Evolutionary conservation across 371 early-diverging fungal species (phyloP).

Genomic region (Mortierella sp.): DNA sequence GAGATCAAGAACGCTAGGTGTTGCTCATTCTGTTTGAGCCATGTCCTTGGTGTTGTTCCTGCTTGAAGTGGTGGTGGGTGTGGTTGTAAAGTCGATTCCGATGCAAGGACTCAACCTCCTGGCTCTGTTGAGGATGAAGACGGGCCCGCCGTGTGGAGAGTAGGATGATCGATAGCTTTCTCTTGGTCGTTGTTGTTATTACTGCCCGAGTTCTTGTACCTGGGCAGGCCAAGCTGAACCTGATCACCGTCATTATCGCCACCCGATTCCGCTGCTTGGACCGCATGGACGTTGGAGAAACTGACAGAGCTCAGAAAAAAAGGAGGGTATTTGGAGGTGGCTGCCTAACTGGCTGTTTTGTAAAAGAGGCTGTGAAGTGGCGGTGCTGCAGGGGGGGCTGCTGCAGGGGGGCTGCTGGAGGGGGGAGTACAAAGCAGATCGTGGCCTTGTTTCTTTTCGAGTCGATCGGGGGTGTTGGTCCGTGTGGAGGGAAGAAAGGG

Average conservation of each 20-base stretch:
- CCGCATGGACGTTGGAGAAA: not conserved
- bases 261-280: not conserved
- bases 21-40: not conserved
- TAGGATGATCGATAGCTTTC: not conserved
- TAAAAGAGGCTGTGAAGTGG: too few relatives aligned
- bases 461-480: not conserved
- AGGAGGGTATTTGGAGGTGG: too few relatives aligned
- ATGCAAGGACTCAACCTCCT: not conserved
- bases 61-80: not conserved
- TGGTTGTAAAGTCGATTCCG: not conserved
- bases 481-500: not conserved
- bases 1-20: conserved; percentile 7
- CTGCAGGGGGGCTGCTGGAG: not conserved
- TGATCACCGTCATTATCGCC: too few relatives aligned
- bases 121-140: not conserved
- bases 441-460: not conserved
- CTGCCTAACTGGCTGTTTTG: too few relatives aligned
- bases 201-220: not conserved
- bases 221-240: not conserved
- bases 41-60: not conserved
- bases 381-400: not conserved
- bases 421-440: not conserved
- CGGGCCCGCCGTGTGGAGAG: not conserved
- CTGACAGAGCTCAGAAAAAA: not conserved
- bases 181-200: not conserved